Percentiles rank a stretch among this genome's conserved stretches.
Conservation (phyloP, 1,284 basidiomycete genomes). For the Ceratorhiza oryzae-sativae region DNA sequence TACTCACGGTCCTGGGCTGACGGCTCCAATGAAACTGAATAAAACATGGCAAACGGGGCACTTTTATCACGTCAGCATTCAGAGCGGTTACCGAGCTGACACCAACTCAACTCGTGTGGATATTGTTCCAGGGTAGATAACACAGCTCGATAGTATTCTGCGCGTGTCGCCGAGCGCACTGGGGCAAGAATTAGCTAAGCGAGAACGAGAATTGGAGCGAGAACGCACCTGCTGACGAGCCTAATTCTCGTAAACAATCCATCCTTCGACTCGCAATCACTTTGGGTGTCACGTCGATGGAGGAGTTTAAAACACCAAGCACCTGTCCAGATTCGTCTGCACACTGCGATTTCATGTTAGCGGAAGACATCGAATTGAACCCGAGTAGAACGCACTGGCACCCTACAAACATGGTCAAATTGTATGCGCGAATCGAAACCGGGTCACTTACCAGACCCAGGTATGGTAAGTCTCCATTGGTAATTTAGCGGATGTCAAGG, state of each 20-base stretch:
- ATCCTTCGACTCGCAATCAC: conserved; percentile 40
- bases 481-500: conserved; percentile 36
- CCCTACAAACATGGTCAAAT: conserved; percentile 36
- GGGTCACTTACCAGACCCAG: conserved; percentile 20
- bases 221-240: conserved; percentile 26
- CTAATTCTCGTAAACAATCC: conserved; percentile 39
- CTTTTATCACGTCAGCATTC: conserved; percentile 7
- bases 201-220: neutral
- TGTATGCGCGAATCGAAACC: neutral
- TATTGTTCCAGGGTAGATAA: conserved; percentile 1
- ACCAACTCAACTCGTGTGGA: conserved; percentile 30
- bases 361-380: neutral
- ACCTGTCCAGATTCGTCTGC: conserved; percentile 38
- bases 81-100: neutral
- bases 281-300: conserved; percentile 40
- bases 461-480: conserved; percentile 42
- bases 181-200: neutral
- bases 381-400: conserved; percentile 8
- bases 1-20: neutral
- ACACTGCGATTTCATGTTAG: conserved; percentile 34
- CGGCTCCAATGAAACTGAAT: neutral
- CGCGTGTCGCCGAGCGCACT: conserved; percentile 20
- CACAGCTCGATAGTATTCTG: conserved; percentile 15
- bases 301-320: conserved; percentile 38
- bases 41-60: conserved; percentile 35